Conservation (phyloP, 345 rosid genomes). For the Pugionium dolabratum region DNA sequence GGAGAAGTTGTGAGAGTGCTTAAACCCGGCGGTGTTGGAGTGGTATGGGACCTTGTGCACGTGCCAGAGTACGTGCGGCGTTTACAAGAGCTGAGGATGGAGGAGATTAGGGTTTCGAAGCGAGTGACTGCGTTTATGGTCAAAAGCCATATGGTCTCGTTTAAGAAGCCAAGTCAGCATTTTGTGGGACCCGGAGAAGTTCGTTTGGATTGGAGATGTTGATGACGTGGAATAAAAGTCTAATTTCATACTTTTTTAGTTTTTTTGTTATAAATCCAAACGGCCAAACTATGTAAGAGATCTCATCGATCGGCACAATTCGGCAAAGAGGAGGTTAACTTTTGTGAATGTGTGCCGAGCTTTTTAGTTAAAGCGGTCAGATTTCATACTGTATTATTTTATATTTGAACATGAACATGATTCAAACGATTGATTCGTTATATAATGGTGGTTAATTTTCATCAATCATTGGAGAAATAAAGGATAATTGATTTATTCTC, state of each 20-base stretch:
- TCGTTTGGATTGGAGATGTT: constrained; percentile 72
- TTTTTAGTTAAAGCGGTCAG: too few species aligned
- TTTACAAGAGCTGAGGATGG: constrained; percentile 87
- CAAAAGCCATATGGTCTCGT: constrained; percentile 85
- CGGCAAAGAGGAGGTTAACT: too few species aligned
- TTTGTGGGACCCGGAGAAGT: constrained; percentile 60
- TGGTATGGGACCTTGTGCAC: constrained; percentile 84
- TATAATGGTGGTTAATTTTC: too few species aligned
- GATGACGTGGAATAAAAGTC: constrained; percentile 5
- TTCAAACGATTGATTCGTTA: too few species aligned
- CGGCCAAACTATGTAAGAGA: neutral
- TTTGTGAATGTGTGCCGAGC: too few species aligned
- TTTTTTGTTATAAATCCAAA: neutral
- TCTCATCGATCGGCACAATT: neutral
- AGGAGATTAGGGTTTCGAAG: constrained; percentile 73
- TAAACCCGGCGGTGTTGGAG: constrained; percentile 76
- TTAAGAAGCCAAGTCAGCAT: constrained; percentile 76
- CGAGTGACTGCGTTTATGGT: constrained; percentile 94
- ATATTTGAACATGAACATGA: too few species aligned
- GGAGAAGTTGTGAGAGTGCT: constrained; percentile 92
- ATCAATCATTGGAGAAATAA: too few species aligned
- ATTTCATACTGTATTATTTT: too few species aligned
- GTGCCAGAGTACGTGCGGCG: constrained; percentile 80
- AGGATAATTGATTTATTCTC: too few species aligned
- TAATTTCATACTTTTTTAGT: constrained; percentile 19